These are phyloP conservation scores for Quambalaria eucalypti DNA, from an alignment of 1,284 basidiomycete species.

Conservation along the genomic window DNA sequence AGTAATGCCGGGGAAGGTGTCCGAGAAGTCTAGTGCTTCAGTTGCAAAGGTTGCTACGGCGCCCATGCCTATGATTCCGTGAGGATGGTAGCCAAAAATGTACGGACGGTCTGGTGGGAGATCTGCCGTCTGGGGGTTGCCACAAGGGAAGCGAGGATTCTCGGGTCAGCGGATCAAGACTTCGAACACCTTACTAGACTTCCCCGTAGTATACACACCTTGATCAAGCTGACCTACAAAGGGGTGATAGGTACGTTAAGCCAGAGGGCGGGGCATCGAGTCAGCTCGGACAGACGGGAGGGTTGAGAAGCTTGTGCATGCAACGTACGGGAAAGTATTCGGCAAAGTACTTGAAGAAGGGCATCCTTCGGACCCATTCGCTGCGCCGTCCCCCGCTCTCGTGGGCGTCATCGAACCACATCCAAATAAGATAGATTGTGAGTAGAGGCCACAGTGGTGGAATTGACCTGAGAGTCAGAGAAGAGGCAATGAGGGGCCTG, in stretches of 20 bases:
- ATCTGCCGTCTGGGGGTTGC: conserved; percentile 52
- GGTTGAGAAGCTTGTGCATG: too few relatives aligned
- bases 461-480: conserved; percentile 60
- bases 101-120: conserved; percentile 83
- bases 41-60: conserved; percentile 88
- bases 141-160: neutral
- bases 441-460: conserved; percentile 81
- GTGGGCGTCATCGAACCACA: conserved; percentile 64
- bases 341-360: conserved; percentile 73
- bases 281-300: too few relatives aligned
- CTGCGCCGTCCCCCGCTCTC: conserved; percentile 68
- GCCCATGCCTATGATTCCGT: conserved; percentile 53
- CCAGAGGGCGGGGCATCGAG: too few relatives aligned
- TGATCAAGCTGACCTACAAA: conserved; percentile 46
- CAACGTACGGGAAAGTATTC: conserved; percentile 74
- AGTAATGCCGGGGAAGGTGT: conserved; percentile 77
- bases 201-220: conserved; percentile 11
- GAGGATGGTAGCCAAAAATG: conserved; percentile 61
- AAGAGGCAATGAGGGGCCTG: neutral
- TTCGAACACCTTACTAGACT: neutral
- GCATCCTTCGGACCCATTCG: conserved; percentile 63
- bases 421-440: conserved; percentile 74
- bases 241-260: too few relatives aligned
- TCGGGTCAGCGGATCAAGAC: neutral
- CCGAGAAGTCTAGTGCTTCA: conserved; percentile 87